phyloP scores from a whole-genome alignment of 2,329 filamentous ascomycete species.

The Exophiala sideris region DNA sequence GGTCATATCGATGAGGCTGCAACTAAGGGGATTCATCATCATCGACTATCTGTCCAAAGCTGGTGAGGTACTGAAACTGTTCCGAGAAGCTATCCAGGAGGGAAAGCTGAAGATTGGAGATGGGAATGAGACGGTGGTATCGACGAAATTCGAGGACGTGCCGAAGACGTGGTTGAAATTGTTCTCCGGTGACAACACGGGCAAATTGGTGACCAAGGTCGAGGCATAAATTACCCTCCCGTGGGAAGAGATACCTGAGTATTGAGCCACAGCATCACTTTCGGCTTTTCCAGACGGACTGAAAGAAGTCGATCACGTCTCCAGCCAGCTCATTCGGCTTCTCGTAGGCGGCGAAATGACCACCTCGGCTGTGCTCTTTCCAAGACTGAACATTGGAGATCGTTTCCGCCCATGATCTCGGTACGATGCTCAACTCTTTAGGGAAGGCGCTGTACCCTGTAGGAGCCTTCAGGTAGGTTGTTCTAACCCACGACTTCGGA shows the following conservation, averaged over 20 bases:
- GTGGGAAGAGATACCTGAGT: too few relatives aligned
- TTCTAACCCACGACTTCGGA: slow-evolving; percentile 3
- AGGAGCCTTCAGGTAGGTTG: slow-evolving; percentile 20
- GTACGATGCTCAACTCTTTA: slow-evolving; percentile 24
- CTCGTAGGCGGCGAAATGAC: not conserved
- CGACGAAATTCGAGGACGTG: slow-evolving; percentile 46
- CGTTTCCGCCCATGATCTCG: slow-evolving; percentile 25
- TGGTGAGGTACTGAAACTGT: slow-evolving; percentile 61
- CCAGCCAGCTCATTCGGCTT: not conserved
- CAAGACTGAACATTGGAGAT: not conserved
- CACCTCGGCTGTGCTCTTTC: not conserved
- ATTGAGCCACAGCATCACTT: too few relatives aligned
- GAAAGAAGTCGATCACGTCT: not conserved
- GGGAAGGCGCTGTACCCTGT: slow-evolving; percentile 28
- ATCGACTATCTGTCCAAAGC: slow-evolving; percentile 59
- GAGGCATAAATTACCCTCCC: not conserved
- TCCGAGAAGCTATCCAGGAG: slow-evolving; percentile 63
- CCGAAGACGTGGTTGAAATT: slow-evolving; percentile 52
- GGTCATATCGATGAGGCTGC: slow-evolving; percentile 44
- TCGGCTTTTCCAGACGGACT: not conserved
- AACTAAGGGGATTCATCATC: slow-evolving; percentile 18
- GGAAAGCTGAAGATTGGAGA: slow-evolving; percentile 57
- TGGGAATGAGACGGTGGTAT: slow-evolving; percentile 53
- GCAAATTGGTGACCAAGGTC: slow-evolving; percentile 41
- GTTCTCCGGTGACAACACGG: slow-evolving; percentile 67